Evolutionary conservation across 2,329 filamentous ascomycete species (phyloP).

Genomic region (Phaeosphaeria sp.): DNA sequence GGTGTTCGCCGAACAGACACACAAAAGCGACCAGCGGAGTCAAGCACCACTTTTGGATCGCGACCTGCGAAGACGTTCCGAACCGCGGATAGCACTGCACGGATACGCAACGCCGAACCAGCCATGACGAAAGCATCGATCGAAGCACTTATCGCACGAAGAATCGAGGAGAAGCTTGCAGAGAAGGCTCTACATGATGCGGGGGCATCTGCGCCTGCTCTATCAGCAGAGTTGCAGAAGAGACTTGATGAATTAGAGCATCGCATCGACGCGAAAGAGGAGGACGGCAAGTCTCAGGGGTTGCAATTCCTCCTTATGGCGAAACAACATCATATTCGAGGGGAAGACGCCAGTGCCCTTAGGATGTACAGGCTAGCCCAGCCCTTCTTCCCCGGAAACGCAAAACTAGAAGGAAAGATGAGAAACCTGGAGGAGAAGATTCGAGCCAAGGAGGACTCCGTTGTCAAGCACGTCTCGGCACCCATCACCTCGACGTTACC

Average conservation of each 20-base stretch:
- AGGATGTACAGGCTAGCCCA: slow-evolving; percentile 86
- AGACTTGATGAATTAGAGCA: slow-evolving; percentile 85
- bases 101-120: slow-evolving; percentile 35
- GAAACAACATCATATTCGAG: slow-evolving; percentile 84
- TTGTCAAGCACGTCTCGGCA: slow-evolving; percentile 21
- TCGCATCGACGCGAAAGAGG: slow-evolving; percentile 74
- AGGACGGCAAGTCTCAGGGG: slow-evolving; percentile 80
- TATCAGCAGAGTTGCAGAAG: slow-evolving; percentile 79
- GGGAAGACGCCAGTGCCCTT: slow-evolving; percentile 78
- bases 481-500: slow-evolving; percentile 22
- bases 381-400: slow-evolving; percentile 84
- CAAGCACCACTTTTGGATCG: slow-evolving; percentile 42
- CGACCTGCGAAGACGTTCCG: slow-evolving; percentile 51
- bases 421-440: slow-evolving; percentile 60
- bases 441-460: slow-evolving; percentile 47
- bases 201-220: slow-evolving; percentile 54
- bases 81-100: slow-evolving; percentile 43
- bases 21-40: slow-evolving; percentile 54
- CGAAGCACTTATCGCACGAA: slow-evolving; percentile 90
- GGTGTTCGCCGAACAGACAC: slow-evolving; percentile 46
- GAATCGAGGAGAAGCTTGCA: slow-evolving; percentile 87
- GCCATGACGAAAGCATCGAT: slow-evolving; percentile 70
- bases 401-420: slow-evolving; percentile 71
- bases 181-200: slow-evolving; percentile 70
- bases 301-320: slow-evolving; percentile 88